phyloP scores from a whole-genome alignment of 2,329 filamentous ascomycete species.

The Ceratocystis ficicola region DNA sequence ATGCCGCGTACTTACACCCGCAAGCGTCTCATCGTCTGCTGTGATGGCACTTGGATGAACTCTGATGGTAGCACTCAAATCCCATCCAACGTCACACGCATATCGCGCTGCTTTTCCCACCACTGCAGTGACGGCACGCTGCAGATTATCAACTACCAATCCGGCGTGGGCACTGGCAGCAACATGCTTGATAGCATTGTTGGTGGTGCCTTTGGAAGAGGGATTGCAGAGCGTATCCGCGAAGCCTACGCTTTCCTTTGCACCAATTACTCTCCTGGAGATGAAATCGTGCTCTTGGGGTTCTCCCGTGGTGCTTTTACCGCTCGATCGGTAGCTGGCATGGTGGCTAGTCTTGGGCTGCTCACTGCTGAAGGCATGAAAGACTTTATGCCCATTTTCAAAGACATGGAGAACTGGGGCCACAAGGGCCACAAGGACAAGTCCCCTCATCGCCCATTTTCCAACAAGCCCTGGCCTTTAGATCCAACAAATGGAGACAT shows the following conservation, averaged over 20 bases:
- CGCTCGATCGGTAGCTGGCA: constrained; percentile 43
- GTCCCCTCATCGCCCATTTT: constrained; percentile 38
- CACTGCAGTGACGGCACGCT: constrained; percentile 39
- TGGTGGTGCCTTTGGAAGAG: constrained; percentile 44
- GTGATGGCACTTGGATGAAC: constrained; percentile 45
- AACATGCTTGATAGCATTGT: constrained; percentile 39
- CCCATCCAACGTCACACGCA: constrained; percentile 49
- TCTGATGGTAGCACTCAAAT: constrained; percentile 39
- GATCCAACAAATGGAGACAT: constrained; percentile 20
- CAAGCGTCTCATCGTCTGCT: constrained; percentile 42
- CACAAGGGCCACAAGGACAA: constrained; percentile 36
- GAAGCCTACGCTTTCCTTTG: constrained; percentile 52
- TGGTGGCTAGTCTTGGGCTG: constrained; percentile 40
- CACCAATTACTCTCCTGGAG: constrained; percentile 47
- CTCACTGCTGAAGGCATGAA: constrained; percentile 43
- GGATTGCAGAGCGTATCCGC: constrained; percentile 44
- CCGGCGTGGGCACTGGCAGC: constrained; percentile 46
- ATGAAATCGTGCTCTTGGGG: constrained; percentile 45
- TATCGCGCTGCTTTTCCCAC: constrained; percentile 45
- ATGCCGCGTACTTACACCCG: constrained; percentile 9
- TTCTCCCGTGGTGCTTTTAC: constrained; percentile 50
- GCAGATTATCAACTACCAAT: constrained; percentile 50
- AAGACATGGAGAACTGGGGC: constrained; percentile 44
- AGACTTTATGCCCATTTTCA: constrained; percentile 44
- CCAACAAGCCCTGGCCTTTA: constrained; percentile 38